Base-by-base conservation (phyloP, 345 rosid species). In the Reutealis trisperma region DNA sequence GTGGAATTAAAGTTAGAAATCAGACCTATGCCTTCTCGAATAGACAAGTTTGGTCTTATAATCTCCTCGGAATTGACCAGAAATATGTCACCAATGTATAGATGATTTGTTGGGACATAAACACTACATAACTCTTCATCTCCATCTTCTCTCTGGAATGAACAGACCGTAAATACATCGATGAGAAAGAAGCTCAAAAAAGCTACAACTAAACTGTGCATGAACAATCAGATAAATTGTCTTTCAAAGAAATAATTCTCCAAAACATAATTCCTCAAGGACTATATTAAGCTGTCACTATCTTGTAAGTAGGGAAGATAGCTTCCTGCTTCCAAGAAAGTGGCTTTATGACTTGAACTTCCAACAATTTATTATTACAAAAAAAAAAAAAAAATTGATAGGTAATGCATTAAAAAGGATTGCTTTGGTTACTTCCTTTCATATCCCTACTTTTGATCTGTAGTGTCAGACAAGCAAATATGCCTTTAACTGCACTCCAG, bases 1-100 rank as follows among this genome's bases (percentile, higher is more conserved):
- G 8, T 45, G 54, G 9, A 57, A 44, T 42, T 44, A 59, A 30
- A 65, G 34, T 16, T 21, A 52, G 55, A 55, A 73, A 64, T 70
- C 89, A 74, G 9, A 93, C 98, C 98, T 90, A 93, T 91, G 76
- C 94, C 98, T 85, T 93, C 96, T 71, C 96, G 91, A 82, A 93
- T 89, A 47, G 98, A 91, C 78, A 93, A 72, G 80, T 93, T 91
- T 69, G 94, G 96, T 75, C 98, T 87, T 72, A 93, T 90, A 79
- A 93, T 90, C 81, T 93, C 96, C 52, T 87, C 83, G 41, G 92
- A 89, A 81, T 88, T 93, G 78, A 93, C 92, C 71, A 93, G 87
- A 90, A 93, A 93, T 54, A 91, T 75, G 77, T 93, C 96, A 15
- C 96, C 97, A 66, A 91, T 90, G 77, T 93, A 93, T 55, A 93